Percentiles rank a stretch among this genome's conserved stretches.
These are phyloP conservation scores for Selaginella moellendorffii DNA, from an alignment of 75 land plant species.

Conservation along the genomic window DNA sequence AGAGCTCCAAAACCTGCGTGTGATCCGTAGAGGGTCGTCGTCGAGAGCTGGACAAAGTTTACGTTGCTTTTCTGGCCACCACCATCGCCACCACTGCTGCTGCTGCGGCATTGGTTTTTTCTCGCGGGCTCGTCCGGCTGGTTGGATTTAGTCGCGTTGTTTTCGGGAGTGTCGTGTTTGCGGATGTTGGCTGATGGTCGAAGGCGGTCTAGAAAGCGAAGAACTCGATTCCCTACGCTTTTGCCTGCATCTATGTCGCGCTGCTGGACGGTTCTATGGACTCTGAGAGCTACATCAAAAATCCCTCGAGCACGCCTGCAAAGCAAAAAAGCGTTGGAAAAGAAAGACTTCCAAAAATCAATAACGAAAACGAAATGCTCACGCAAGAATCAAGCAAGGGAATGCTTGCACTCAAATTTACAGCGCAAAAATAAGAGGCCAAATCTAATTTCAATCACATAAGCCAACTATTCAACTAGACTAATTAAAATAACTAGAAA, in stretches of 20 bases:
- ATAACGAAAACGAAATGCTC: too few species aligned
- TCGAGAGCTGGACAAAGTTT: not conserved
- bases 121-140: not conserved
- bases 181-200: constrained; percentile 88
- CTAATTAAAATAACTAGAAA: too few species aligned
- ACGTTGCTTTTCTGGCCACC: too few species aligned
- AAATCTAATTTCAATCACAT: too few species aligned
- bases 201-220: constrained; percentile 61
- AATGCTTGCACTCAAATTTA: too few species aligned
- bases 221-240: constrained; percentile 64
- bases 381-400: too few species aligned
- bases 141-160: not conserved
- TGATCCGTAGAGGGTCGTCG: not conserved
- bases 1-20: not conserved
- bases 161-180: constrained; percentile 4
- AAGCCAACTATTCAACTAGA: too few species aligned
- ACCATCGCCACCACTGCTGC: too few species aligned
- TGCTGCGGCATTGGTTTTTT: not conserved
- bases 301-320: constrained; percentile 61
- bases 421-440: too few species aligned
- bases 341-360: too few species aligned
- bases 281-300: constrained; percentile 62
- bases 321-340: too few species aligned
- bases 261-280: constrained; percentile 60
- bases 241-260: constrained; percentile 72